Conservation (phyloP, 2,329 filamentous ascomycete genomes). For the Fusarium cyanostomum region DNA sequence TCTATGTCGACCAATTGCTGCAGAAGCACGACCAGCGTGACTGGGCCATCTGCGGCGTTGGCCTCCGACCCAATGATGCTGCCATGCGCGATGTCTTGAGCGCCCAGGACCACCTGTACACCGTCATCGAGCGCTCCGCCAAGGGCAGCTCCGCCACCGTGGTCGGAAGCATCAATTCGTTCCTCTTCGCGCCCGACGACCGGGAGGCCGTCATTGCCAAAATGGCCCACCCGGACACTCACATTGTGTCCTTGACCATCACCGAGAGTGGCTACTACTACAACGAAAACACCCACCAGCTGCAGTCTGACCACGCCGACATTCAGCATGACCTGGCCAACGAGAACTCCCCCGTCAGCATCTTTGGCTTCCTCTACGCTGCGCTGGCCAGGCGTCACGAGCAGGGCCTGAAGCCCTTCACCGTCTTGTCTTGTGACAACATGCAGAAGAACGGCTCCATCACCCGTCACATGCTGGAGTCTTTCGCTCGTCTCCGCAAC, state of each 20-base stretch:
- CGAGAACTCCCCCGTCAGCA: slow-evolving; percentile 55
- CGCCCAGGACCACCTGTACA: slow-evolving; percentile 62
- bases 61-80: slow-evolving; percentile 60
- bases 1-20: slow-evolving; percentile 61
- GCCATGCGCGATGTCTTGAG: slow-evolving; percentile 60
- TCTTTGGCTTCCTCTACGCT: slow-evolving; percentile 63
- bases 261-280: slow-evolving; percentile 67
- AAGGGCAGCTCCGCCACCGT: slow-evolving; percentile 59
- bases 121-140: slow-evolving; percentile 63
- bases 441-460: slow-evolving; percentile 67
- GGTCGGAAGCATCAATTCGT: slow-evolving; percentile 62
- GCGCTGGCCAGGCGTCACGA: slow-evolving; percentile 57
- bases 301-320: slow-evolving; percentile 58
- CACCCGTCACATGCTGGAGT: slow-evolving; percentile 60
- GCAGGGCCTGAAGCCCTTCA: slow-evolving; percentile 61
- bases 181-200: slow-evolving; percentile 61
- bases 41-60: slow-evolving; percentile 63
- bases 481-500: slow-evolving; percentile 59
- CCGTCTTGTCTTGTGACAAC: slow-evolving; percentile 65
- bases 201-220: slow-evolving; percentile 62
- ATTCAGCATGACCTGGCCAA: slow-evolving; percentile 60
- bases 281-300: slow-evolving; percentile 66
- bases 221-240: slow-evolving; percentile 64
- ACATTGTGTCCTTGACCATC: slow-evolving; percentile 65
- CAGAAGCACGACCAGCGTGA: slow-evolving; percentile 55